Conservation (phyloP, 352 stramenopile genomes). For the Globisporangium irregulare region DNA sequence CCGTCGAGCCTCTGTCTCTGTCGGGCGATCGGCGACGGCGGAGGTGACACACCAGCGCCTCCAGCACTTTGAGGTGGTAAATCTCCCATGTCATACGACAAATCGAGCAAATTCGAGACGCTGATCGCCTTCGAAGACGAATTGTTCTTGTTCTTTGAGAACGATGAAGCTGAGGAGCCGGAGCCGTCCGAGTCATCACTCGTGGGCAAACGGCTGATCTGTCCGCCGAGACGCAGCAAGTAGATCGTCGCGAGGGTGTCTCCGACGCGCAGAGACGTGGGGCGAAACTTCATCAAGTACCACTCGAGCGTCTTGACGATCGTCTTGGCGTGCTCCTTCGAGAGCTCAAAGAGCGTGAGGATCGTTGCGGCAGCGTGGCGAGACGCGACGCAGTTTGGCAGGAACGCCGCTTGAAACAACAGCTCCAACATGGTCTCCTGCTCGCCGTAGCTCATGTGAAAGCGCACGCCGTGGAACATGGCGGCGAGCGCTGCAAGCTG, state of each 20-base stretch:
- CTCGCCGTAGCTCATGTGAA: slow-evolving; percentile 36
- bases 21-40: slow-evolving; percentile 25
- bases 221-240: slow-evolving; percentile 52
- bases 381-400: slow-evolving; percentile 38
- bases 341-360: slow-evolving; percentile 44
- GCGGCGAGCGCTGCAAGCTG: slow-evolving; percentile 50
- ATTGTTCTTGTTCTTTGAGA: neutral
- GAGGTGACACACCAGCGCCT: slow-evolving; percentile 20
- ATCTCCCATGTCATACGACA: slow-evolving; percentile 37
- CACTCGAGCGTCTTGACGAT: slow-evolving; percentile 46
- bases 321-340: slow-evolving; percentile 31
- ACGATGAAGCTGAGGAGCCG: neutral
- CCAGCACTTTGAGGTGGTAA: neutral
- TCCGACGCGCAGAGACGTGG: slow-evolving; percentile 42
- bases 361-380: slow-evolving; percentile 63
- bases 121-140: neutral
- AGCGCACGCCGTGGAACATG: slow-evolving; percentile 56
- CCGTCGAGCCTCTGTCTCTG: slow-evolving; percentile 42
- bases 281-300: slow-evolving; percentile 48
- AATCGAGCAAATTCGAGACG: slow-evolving; percentile 46
- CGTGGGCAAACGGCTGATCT: slow-evolving; percentile 48
- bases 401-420: slow-evolving; percentile 52
- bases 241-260: slow-evolving; percentile 69
- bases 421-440: slow-evolving; percentile 41
- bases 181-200: neutral